Evolutionary conservation across 345 rosid genomes (phyloP), one percentile per base, ranked within the genome.

Genomic region (Rhodamnia argentea): DNA sequence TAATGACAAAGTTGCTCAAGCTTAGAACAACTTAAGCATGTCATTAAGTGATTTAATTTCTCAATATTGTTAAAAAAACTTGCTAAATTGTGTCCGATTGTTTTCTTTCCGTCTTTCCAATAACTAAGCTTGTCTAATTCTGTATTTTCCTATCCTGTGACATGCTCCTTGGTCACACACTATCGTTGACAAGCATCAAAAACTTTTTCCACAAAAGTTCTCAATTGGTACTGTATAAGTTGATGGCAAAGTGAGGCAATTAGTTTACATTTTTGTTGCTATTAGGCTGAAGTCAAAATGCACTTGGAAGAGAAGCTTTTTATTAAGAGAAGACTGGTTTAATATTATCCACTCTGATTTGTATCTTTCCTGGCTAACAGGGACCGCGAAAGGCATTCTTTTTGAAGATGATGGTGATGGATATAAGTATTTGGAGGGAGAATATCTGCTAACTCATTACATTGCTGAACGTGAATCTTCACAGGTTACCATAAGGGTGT

Each of bases 331-430:
- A 11, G 58, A 29, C 40, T 15, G 42, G 47, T 70, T 70, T 32
- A 70, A 37, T 37, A 37, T 70, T 37, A 70, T 37, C 81, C 47
- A 82, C 32, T 82, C 37, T n/a, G 42, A 24, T 52, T 8, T 57
- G 6, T 23, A 82, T 47, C 76, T 64, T 83, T 59, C 32, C 81
- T 88, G 58, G 40, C 26, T 84, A 44, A 83, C 59, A 95, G 99
- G 98, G 88, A 91, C 88, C 83, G 98, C 98, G 52, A 62, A 87
- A 90, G 99, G 99, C 83, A 84, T 92, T 89, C 88, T 95, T 59
- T 96, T 90, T 85, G 98, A 95, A 89, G 99, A 96, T 87, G 95
- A 93, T 81, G 99, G 98, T 85, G 99, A 96, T 90, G 98, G 98
- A 84, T 95, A 93, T 91, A 97, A 93, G 83, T 96, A 93, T 88